Evolutionary conservation across 2,329 filamentous ascomycete species (phyloP).

Genomic region (Colletotrichum sp.): DNA sequence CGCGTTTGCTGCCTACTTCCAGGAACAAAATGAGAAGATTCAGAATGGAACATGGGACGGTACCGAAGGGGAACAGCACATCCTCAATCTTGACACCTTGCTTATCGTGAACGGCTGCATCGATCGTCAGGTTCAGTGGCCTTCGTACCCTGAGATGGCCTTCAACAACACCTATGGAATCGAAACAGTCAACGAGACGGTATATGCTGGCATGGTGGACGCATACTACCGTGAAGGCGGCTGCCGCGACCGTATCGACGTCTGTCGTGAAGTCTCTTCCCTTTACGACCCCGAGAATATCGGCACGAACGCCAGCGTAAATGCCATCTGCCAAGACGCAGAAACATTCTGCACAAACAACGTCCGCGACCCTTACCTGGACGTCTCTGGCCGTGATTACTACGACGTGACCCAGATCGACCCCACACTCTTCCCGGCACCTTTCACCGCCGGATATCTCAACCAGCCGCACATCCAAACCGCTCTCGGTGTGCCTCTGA

Average conservation of each 20-base stretch:
- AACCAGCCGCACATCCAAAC: constrained; percentile 48
- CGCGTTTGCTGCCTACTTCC: constrained; percentile 59
- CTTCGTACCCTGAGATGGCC: constrained; percentile 35
- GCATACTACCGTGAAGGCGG: constrained; percentile 40
- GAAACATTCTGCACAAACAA: constrained; percentile 15
- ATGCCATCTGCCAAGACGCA: constrained; percentile 13
- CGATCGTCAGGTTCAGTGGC: constrained; percentile 44
- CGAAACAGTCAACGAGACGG: constrained; percentile 33
- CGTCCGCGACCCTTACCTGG: constrained; percentile 18
- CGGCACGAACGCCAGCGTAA: constrained; percentile 31
- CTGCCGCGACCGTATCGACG: constrained; percentile 57
- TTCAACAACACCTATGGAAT: constrained; percentile 37
- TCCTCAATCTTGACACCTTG: constrained; percentile 52
- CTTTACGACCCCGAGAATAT: constrained; percentile 23
- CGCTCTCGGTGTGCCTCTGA: constrained; percentile 67
- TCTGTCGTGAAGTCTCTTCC: constrained; percentile 50
- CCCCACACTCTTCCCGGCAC: constrained; percentile 21
- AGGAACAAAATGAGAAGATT: constrained; percentile 61
- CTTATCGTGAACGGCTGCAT: constrained; percentile 64
- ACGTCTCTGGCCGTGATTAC: constrained; percentile 10
- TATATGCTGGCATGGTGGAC: constrained; percentile 33
- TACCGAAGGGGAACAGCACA: constrained; percentile 43
- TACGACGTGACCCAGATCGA: constrained; percentile 26
- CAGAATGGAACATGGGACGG: constrained; percentile 34
- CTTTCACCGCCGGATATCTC: constrained; percentile 19